Evolutionary conservation across 768 basidiomycete species (phyloP), one percentile per base, ranked within the genome.

Genomic region (Xerocomellus intermedius): DNA sequence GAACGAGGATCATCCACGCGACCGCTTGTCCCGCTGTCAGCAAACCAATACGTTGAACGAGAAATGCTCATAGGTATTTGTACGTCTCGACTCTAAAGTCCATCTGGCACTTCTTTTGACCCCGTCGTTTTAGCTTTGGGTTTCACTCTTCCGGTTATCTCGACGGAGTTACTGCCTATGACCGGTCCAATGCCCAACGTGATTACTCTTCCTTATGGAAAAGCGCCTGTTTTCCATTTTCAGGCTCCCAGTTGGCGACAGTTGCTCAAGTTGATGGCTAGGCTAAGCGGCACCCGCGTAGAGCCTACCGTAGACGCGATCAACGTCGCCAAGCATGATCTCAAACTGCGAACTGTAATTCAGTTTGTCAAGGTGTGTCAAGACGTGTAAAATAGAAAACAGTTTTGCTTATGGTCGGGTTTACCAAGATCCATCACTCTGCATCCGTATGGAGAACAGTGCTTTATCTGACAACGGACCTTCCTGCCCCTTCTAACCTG

Each of bases 391-490:
- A 13, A 45, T 21, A 48, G 37, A 35, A 26, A 47, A 10, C 0
- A 14, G 12, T 35, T 10, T 10, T 56, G 37, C 55, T 58, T 42
- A 57, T 42, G 28, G 13, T 17, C 12, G 19, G 43, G 28, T 32
- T 62, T 38, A 30, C 28, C 44, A 58, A 91, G 88, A 76, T 85
- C 9, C 82, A 87, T 62, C 81, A 78, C 37, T 64, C 76, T 19
- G 78, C 84, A 0, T 63, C 72, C 5, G 82, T 84, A 17, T 93
- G 91, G 91, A 79, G 86, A 50, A 84, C 85, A 10, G 73, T 92
- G 21, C 68, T 92, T 16, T 92, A 89, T 79, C 82, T 93, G 60
- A 85, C 87, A 1, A 80, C 89, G 50, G 91, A 93, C 63, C 76
- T 84, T 62, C 82, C 84, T 1, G 66, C 82, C 2, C 86, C 88